These are phyloP conservation scores for Kalaharituber pfeilii DNA, from an alignment of 2,329 filamentous ascomycete genomes.

Conservation along the genomic window DNA sequence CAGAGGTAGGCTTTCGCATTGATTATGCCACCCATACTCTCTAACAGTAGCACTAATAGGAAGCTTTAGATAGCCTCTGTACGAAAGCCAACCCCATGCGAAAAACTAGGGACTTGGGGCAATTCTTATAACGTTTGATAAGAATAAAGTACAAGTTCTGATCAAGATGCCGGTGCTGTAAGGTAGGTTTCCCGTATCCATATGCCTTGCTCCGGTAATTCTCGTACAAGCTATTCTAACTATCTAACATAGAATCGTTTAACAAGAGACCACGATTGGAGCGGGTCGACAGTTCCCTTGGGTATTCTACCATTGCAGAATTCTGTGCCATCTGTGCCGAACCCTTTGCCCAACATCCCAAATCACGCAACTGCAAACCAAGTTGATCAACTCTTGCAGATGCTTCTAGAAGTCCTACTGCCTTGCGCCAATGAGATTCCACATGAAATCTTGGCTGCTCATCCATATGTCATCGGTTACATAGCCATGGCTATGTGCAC, in stretches of 20 bases:
- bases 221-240: too few relatives aligned
- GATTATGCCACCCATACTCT: too few relatives aligned
- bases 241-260: not conserved
- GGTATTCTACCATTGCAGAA: not conserved
- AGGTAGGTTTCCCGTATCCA: too few relatives aligned
- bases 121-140: too few relatives aligned
- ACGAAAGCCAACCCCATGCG: too few relatives aligned
- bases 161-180: too few relatives aligned
- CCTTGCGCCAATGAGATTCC: not conserved
- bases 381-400: not conserved
- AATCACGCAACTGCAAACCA: not conserved
- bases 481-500: constrained; percentile 1
- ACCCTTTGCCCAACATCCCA: not conserved
- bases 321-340: not conserved
- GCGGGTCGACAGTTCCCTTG: not conserved
- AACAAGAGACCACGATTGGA: not conserved
- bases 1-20: too few relatives aligned
- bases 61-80: too few relatives aligned
- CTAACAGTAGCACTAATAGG: too few relatives aligned
- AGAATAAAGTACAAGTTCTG: too few relatives aligned
- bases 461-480: not conserved
- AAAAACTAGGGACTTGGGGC: too few relatives aligned
- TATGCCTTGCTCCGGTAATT: too few relatives aligned
- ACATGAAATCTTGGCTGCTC: not conserved
- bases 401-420: not conserved